Evolutionary conservation across 139 green algal genomes (phyloP).

Genomic region (Helicosporidium sp.): DNA sequence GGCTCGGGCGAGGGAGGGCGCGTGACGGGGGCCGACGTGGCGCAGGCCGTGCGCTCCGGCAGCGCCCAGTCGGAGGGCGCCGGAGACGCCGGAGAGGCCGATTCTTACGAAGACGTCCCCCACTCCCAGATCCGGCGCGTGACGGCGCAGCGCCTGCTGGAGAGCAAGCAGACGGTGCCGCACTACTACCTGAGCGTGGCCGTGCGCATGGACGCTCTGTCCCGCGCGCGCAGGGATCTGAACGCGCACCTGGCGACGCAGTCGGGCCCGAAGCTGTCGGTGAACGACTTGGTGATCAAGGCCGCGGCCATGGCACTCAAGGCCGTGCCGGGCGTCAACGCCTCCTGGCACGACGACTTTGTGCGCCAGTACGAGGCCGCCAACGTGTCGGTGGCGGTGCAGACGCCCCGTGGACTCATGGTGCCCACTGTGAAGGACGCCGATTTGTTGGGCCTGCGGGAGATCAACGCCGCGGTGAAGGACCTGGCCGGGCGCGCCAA

Average conservation of each 20-base stretch:
- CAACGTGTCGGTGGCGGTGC: slow-evolving; percentile 57
- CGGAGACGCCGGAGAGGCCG: slow-evolving; percentile 3
- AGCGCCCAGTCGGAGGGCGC: neutral
- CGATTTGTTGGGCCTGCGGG: slow-evolving; percentile 41
- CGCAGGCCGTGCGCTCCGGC: slow-evolving; percentile 28
- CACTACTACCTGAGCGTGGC: slow-evolving; percentile 93
- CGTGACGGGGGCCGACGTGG: slow-evolving; percentile 60
- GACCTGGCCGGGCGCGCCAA: slow-evolving; percentile 57
- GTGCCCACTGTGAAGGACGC: slow-evolving; percentile 66
- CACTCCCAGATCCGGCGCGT: slow-evolving; percentile 57
- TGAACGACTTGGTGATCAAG: slow-evolving; percentile 98
- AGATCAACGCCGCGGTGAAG: slow-evolving; percentile 52
- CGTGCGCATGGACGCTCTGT: slow-evolving; percentile 15
- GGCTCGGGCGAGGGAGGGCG: slow-evolving; percentile 51
- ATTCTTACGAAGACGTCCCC: slow-evolving; percentile 41
- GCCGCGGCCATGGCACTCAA: slow-evolving; percentile 55
- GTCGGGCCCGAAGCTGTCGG: slow-evolving; percentile 56
- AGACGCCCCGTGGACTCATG: slow-evolving; percentile 70
- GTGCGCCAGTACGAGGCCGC: slow-evolving; percentile 66
- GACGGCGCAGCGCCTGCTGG: slow-evolving; percentile 67
- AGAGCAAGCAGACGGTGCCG: slow-evolving; percentile 85
- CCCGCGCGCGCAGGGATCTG: slow-evolving; percentile 31
- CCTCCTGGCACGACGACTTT: slow-evolving; percentile 66
- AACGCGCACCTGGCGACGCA: slow-evolving; percentile 21
- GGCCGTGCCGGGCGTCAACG: slow-evolving; percentile 59